These are phyloP conservation scores for Verticillium dahliae DNA, from an alignment of 2,329 filamentous ascomycete species.

Conservation along the genomic window DNA sequence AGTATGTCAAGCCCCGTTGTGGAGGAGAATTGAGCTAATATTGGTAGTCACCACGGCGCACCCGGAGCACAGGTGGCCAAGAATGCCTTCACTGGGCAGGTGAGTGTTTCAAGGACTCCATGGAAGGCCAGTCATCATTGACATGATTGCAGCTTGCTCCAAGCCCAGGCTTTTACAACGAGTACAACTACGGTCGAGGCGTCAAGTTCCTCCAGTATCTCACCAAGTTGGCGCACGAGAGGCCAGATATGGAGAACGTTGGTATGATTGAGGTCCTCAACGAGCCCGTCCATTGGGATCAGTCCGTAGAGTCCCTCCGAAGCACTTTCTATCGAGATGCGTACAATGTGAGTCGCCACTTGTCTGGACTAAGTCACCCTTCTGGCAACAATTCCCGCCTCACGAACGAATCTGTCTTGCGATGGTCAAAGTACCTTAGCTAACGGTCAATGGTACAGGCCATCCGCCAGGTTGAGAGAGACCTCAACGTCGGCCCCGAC, in stretches of 20 bases:
- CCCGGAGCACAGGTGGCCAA: slow-evolving; percentile 39
- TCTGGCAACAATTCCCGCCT: neutral
- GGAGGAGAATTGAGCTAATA: neutral
- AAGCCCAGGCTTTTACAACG: slow-evolving; percentile 46
- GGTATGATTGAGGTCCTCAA: slow-evolving; percentile 55
- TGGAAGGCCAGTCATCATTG: neutral
- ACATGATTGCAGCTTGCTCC: slow-evolving; percentile 8
- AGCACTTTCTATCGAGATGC: slow-evolving; percentile 41
- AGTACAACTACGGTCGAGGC: slow-evolving; percentile 50
- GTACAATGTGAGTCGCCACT: slow-evolving; percentile 7
- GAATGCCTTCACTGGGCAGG: slow-evolving; percentile 40
- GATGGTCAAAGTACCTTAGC: neutral
- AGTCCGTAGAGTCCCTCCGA: slow-evolving; percentile 23
- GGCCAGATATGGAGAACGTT: slow-evolving; percentile 42
- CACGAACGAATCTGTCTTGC: no score
- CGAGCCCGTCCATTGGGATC: slow-evolving; percentile 39
- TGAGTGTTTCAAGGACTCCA: slow-evolving; percentile 1
- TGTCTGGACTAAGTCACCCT: neutral
- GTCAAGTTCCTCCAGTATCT: slow-evolving; percentile 50
- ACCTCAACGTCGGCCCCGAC: slow-evolving; percentile 30
- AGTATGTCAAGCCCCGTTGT: slow-evolving; percentile 13
- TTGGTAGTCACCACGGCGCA: slow-evolving; percentile 34
- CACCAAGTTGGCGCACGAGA: slow-evolving; percentile 42
- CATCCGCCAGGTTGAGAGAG: slow-evolving; percentile 41
- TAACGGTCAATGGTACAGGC: slow-evolving; percentile 15